Percentiles rank a stretch among this genome's conserved stretches.
Evolutionary conservation across 176 grass and related monocot species (phyloP).

Genomic region (Tuctoria greenei): DNA sequence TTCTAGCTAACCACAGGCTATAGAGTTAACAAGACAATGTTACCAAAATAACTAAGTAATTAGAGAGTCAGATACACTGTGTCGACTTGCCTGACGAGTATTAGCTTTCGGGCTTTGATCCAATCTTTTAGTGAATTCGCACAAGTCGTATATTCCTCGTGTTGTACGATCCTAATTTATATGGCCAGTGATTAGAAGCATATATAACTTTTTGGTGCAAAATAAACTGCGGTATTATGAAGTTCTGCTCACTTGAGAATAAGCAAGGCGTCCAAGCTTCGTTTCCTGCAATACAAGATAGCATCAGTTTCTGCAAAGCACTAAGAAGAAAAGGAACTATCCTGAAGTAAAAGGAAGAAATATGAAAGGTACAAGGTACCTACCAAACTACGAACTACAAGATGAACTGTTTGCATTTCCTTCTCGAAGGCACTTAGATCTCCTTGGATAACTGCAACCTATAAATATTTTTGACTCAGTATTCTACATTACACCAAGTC

Average conservation of each 20-base stretch:
- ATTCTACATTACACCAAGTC: conserved; percentile 15
- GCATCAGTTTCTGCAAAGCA: conserved; percentile 40
- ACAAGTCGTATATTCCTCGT: conserved; percentile 76
- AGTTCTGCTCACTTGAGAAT: conserved; percentile 62
- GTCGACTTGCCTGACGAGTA: conserved; percentile 51
- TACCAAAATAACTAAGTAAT: background rate
- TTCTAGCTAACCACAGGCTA: conserved; percentile 19
- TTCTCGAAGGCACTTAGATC: conserved; percentile 67
- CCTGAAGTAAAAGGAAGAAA: background rate
- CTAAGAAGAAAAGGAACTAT: conserved; percentile 13
- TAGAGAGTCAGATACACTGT: conserved; percentile 4
- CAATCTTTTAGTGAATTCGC: conserved; percentile 70
- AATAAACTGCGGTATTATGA: conserved; percentile 16
- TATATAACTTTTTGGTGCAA: conserved; percentile 8
- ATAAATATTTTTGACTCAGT: conserved; percentile 24
- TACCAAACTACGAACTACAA: conserved; percentile 79
- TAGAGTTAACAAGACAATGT: background rate
- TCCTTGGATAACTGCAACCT: conserved; percentile 74
- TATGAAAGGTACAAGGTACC: conserved; percentile 21
- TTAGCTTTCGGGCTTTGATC: conserved; percentile 60
- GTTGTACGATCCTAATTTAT: conserved; percentile 66
- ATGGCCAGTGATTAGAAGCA: conserved; percentile 23
- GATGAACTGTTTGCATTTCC: conserved; percentile 92
- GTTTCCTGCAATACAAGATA: conserved; percentile 65
- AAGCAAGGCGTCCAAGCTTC: conserved; percentile 70